Base-by-base conservation (phyloP, 345 rosid species). In the Nasturtium officinale region DNA sequence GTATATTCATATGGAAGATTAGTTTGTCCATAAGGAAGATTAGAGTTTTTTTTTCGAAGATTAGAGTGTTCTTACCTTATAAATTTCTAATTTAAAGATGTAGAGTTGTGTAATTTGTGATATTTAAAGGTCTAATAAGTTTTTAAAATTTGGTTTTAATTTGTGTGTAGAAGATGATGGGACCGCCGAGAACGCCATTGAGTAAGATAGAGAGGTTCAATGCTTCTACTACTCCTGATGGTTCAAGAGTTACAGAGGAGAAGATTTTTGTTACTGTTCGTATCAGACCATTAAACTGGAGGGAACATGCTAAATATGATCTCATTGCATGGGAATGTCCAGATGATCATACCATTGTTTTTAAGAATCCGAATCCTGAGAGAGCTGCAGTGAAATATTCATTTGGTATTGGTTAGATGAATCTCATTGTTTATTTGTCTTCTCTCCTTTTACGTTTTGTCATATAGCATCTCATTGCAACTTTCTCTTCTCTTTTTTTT, bases 271-370 rank as follows among this genome's bases (percentile, higher is more conserved):
- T 94, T 12, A 91, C 97, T 0, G 95, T 91, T 16, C 78, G 97
- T 64, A 72, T 94, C 55, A 84, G 98, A 84, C 97, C 97, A 7
- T 70, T 94, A 65, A 91, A 79, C 79, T 76, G 89, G 77, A 87
- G 83, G 79, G 98, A 94, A 72, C 98, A 85, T 65, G 89, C 96
- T 7, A 60, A 87, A 77, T 94, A 90, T 61, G 97, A 90, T 77
- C 97, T 94, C 69, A 79, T 94, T 42, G 96, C 98, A 9, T 94
- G 97, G 98, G 96, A 90, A 55, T 90, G 90, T 73, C 82, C 85
- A 8, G 91, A 94, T 78, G 87, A 78, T 61, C 84, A 77, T 16
- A 83, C 85, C 15, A 81, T 94, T 2, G 69, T 84, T 9, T 87
- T 73, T 82, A 89, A 83, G 78, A 91, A 86, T 67, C 91, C 89